A percentile compares a stretch with the other conserved stretches of the same genome.
Conservation (phyloP, 2,329 filamentous ascomycete species). For the Exophiala sp. region DNA sequence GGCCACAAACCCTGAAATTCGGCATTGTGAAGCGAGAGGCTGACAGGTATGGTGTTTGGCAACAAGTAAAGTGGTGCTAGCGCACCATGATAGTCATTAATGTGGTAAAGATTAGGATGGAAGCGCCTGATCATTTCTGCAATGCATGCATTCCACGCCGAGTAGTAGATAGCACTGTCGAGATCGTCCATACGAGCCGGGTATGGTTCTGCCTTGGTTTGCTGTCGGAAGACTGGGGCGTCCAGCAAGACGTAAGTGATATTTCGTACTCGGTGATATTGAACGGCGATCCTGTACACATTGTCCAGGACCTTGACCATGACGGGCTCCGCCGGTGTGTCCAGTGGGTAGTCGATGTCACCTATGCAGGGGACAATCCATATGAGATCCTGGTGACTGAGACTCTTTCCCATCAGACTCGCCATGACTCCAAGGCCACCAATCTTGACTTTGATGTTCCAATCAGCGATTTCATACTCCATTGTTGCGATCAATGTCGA, state of each 20-base stretch:
- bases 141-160: slow-evolving; percentile 68
- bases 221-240: slow-evolving; percentile 63
- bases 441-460: slow-evolving; percentile 68
- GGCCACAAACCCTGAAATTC: slow-evolving; percentile 69
- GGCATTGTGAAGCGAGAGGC: slow-evolving; percentile 64
- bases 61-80: slow-evolving; percentile 63
- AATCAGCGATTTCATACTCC: slow-evolving; percentile 70
- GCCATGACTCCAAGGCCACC: slow-evolving; percentile 69
- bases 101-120: slow-evolving; percentile 61
- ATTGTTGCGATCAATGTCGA: slow-evolving; percentile 66
- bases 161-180: slow-evolving; percentile 65
- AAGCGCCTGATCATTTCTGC: slow-evolving; percentile 63
- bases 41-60: slow-evolving; percentile 59
- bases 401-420: slow-evolving; percentile 64
- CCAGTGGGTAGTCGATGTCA: slow-evolving; percentile 61
- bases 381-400: slow-evolving; percentile 62
- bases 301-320: slow-evolving; percentile 59
- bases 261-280: slow-evolving; percentile 61
- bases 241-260: slow-evolving; percentile 68
- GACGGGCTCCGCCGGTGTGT: slow-evolving; percentile 59
- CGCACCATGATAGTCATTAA: slow-evolving; percentile 64
- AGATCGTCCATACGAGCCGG: slow-evolving; percentile 67
- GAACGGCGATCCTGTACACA: slow-evolving; percentile 59
- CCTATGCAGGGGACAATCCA: slow-evolving; percentile 63
- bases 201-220: slow-evolving; percentile 61